Conservation (phyloP, 495 filamentous ascomycete species). For the Neurospora africana region DNA sequence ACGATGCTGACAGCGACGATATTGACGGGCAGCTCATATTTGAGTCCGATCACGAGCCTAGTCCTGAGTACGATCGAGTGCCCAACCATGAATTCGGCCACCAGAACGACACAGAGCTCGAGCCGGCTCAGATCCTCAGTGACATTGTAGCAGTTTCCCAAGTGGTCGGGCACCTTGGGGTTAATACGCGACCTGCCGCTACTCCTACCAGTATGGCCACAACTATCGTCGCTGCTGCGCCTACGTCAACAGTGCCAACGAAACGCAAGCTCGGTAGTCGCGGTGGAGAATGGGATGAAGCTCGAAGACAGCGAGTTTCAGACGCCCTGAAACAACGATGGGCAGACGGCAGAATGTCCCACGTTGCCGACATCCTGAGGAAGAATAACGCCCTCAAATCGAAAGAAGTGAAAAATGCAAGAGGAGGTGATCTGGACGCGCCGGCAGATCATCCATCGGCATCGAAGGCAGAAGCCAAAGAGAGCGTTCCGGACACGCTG, state of each 20-base stretch:
- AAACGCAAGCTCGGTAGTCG: background rate
- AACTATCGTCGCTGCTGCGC: background rate
- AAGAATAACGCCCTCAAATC: conserved; percentile 4
- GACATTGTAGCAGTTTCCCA: conserved; percentile 7
- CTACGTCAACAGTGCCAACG: background rate
- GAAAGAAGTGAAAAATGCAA: background rate
- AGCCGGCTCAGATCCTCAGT: conserved; percentile 11
- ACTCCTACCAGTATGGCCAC: background rate
- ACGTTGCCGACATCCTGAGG: conserved; percentile 5
- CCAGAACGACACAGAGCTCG: background rate
- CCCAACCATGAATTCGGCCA: background rate
- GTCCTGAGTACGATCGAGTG: background rate
- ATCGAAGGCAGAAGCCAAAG: background rate
- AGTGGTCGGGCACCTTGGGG: background rate
- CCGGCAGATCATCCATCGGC: background rate
- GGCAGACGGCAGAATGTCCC: conserved; percentile 15
- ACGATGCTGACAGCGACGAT: background rate
- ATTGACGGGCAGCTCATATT: background rate
- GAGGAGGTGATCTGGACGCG: background rate
- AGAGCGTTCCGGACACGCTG: too few relatives aligned
- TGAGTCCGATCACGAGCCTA: background rate
- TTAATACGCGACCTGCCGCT: background rate
- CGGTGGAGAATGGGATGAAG: background rate
- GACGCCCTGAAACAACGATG: conserved; percentile 10
- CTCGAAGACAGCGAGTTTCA: background rate